Evolutionary conservation across 129 eudicot genomes (phyloP).

Genomic region (Helichrysum umbraculigerum): DNA sequence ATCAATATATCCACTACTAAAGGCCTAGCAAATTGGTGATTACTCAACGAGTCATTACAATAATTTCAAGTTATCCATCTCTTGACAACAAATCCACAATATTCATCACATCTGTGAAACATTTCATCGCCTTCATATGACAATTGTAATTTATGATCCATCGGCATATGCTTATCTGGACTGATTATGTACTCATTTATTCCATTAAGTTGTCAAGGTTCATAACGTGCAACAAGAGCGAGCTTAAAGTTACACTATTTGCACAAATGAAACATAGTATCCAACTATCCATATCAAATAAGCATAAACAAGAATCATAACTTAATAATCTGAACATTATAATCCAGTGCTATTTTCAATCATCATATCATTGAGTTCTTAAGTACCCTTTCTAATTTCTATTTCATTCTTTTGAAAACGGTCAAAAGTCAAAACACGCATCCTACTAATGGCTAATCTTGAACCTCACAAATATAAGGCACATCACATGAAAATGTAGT

Average conservation of each 20-base stretch:
- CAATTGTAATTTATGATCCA: not conserved
- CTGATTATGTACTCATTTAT: not conserved
- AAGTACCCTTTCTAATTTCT: not conserved
- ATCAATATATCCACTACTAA: not conserved
- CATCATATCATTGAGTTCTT: not conserved
- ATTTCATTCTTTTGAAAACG: not conserved
- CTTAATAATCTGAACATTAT: not conserved
- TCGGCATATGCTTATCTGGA: not conserved
- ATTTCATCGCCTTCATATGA: not conserved
- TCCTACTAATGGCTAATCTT: not conserved
- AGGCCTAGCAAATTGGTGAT: not conserved
- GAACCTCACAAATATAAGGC: not conserved
- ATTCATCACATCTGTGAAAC: not conserved
- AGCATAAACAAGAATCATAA: no score
- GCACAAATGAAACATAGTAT: not conserved
- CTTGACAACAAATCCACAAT: not conserved
- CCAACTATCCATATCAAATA: not conserved
- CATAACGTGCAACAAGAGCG: not conserved
- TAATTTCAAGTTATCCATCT: not conserved
- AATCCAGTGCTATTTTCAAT: not conserved
- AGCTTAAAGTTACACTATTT: not conserved
- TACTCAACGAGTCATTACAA: not conserved
- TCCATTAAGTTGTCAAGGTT: not conserved
- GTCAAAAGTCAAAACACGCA: not conserved
- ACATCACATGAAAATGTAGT: not conserved